Evolutionary conservation across 2,329 filamentous ascomycete genomes (phyloP), one percentile per base, ranked within the genome.

Genomic region (Penicillium sp.): DNA sequence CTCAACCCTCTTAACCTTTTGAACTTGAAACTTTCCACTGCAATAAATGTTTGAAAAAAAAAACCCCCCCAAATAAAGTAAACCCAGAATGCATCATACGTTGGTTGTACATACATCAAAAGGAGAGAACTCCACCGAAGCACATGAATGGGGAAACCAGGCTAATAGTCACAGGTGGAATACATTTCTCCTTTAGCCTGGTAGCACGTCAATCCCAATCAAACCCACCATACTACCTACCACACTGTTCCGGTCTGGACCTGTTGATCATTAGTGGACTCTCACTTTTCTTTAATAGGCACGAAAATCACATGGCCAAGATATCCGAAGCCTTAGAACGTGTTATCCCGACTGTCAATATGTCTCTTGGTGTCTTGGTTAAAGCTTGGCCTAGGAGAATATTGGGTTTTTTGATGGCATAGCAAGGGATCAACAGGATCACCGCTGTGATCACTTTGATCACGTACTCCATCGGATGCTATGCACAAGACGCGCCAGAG

Each of bases 201-300:
- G 42, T 51, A 12, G 35, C 27, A 52, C 17, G 59, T 60, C 58
- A 53, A 66, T 66, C 63, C 47, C 29, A 60, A 66, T 66, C 33
- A 66, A 66, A 66, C 41, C 41, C 43, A 36, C 42, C 51, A 41
- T 27, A 19, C 21, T 44, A 66, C 41, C 41, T 39, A 36, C 42
- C 51, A 41, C 31, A 19, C 21, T 44, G 7, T 13, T 25, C 36
- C 39, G 48, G 39, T 64, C 62, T 61, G 57, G 62, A 39, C 59
- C 55, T 49, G 61, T 59, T 65, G 63, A 66, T 65, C 63, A 45
- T 25, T 17, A 25, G 17, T 17, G 21, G 13, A n/a, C n/a, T 33
- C 25, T 43, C 19, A 4, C 7, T 44, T 43, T 6, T 9, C 8
- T 45, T 36, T 52, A 38, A 48, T 42, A 48, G 27, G 27, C 45